These are phyloP conservation scores for Ophiocytium majus DNA, from an alignment of 352 stramenopile species.

Conservation along the genomic window DNA sequence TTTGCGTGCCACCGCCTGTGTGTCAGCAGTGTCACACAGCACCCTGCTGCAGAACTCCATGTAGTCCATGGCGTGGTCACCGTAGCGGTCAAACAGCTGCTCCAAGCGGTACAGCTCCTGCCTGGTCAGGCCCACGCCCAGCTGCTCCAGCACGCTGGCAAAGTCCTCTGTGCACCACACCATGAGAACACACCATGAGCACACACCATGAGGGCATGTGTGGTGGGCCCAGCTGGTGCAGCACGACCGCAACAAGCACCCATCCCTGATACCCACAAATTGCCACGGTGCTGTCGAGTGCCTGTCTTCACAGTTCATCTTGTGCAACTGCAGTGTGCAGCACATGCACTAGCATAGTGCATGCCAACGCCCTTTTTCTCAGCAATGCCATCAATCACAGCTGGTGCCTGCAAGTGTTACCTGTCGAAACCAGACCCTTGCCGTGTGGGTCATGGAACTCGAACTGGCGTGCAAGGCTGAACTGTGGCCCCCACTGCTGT, in stretches of 20 bases:
- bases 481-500: slow-evolving; percentile 40
- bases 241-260: not conserved
- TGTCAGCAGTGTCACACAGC: slow-evolving; percentile 43
- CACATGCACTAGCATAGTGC: too few relatives aligned
- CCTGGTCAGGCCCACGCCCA: slow-evolving; percentile 43
- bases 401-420: too few relatives aligned
- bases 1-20: slow-evolving; percentile 42
- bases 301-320: too few relatives aligned
- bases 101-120: slow-evolving; percentile 35
- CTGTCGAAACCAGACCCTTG: not conserved
- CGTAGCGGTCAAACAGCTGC: slow-evolving; percentile 46
- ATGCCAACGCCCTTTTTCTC: too few relatives aligned
- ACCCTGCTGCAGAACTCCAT: slow-evolving; percentile 51
- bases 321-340: too few relatives aligned
- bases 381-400: too few relatives aligned
- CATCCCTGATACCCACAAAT: too few relatives aligned
- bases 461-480: slow-evolving; percentile 51
- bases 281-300: too few relatives aligned
- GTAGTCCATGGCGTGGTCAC: slow-evolving; percentile 48
- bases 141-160: slow-evolving; percentile 48
- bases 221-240: not conserved
- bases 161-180: slow-evolving; percentile 34
- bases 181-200: slow-evolving; percentile 19
- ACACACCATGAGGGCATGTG: slow-evolving; percentile 12
- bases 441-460: slow-evolving; percentile 47